Base-by-base conservation (phyloP, 805 yeast species). In the Zygosaccharomyces bailii region DNA sequence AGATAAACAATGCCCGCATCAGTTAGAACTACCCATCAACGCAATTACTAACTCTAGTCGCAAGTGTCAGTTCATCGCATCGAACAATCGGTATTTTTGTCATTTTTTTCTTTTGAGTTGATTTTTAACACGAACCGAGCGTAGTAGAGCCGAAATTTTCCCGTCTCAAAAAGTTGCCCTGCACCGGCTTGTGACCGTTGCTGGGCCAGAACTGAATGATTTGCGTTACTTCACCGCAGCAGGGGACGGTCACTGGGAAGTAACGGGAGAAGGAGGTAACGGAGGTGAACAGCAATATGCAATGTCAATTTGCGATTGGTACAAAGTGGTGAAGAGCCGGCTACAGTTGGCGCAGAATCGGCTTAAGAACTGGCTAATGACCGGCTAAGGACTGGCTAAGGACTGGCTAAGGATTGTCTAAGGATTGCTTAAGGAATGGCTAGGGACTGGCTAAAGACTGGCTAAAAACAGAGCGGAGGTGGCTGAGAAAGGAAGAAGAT, bases 41-140 rank as follows among this genome's bases (percentile, higher is more conserved):
- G 25, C 25, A 21, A 21, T 18, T 18, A 19, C 23, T 34, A 2
- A 11, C 25, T 34, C n/a, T 14, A 34, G 37, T 5, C 37, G 37
- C 37, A 34, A 19, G 23, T 11, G 25, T 34, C 23, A 34, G 37
- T 37, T 25, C 23, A 6, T 18, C 32, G 32, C 31, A 25, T 25
- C 24, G 25, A 35, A 20, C 36, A 14, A 17, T 17, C 36, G 17
- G 30, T 21, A 7, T 24, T 37, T 20, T 37, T 25, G 18, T 13
- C 30, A 16, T 25, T 34, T 16, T 29, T 37, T 8, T 13, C 20
- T 17, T 21, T 34, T n/a, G 40, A 37, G 40, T n/a, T 37, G 40
- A 37, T 37, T 37, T 37, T 37, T 9, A 25, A 14, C 32, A 37
- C 40, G 40, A 24, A 14, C 40, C 32, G 40, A 24, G 32, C 18